These are phyloP conservation scores for Saccharomycopsis microspora DNA, from an alignment of 805 yeast species.

Conservation along the genomic window DNA sequence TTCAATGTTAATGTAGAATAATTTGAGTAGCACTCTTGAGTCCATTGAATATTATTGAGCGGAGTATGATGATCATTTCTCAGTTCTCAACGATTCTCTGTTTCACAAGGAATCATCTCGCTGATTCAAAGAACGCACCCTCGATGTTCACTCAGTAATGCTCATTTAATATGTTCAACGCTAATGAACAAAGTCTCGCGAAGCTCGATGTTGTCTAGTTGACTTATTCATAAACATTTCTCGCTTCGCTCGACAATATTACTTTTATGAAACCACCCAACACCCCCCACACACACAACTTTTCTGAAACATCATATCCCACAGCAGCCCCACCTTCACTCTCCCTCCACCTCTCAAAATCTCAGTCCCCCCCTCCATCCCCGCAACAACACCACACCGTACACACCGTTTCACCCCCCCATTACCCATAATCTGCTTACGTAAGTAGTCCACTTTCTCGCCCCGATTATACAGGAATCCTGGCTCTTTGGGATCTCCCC, in stretches of 20 bases:
- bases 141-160: no score
- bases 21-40: no score
- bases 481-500: not conserved
- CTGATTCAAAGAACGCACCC: no score
- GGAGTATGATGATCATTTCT: no score
- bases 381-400: constrained; percentile 13
- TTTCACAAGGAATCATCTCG: no score
- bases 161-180: no score
- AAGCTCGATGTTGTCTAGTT: no score
- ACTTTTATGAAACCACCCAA: constrained; percentile 7
- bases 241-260: not conserved
- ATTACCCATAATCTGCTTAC: constrained; percentile 7
- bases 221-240: not conserved
- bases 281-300: constrained; percentile 15
- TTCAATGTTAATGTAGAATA: no score
- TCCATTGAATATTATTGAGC: no score
- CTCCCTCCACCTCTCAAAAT: not conserved
- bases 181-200: no score
- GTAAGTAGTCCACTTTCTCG: constrained; percentile 10
- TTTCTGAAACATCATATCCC: constrained; percentile 15
- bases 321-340: not conserved
- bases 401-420: constrained; percentile 10
- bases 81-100: no score
- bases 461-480: not conserved
- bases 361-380: constrained; percentile 4